phyloP scores from a whole-genome alignment of 768 basidiomycete species.

The Podaxis carcinomalis region DNA sequence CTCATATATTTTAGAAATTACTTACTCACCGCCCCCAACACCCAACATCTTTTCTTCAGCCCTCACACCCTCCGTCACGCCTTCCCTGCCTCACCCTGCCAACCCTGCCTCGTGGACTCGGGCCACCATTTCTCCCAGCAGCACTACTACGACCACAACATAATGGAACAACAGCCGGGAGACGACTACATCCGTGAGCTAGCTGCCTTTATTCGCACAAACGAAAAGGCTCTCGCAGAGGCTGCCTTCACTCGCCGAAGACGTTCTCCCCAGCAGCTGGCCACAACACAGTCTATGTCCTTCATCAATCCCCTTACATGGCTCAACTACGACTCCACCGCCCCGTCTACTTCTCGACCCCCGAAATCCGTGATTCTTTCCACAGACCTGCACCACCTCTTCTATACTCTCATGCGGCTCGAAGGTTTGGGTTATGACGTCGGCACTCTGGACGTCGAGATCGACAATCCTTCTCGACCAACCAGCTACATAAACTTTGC shows the following conservation, averaged over 20 bases:
- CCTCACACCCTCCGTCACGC: constrained; percentile 8
- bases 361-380: constrained; percentile 59
- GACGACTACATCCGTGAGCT: constrained; percentile 73
- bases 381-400: constrained; percentile 78
- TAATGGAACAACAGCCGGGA: constrained; percentile 51
- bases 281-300: constrained; percentile 28
- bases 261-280: constrained; percentile 29
- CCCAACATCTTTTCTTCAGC: background rate
- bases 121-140: too few relatives aligned
- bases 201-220: constrained; percentile 65
- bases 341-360: constrained; percentile 26
- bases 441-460: constrained; percentile 74
- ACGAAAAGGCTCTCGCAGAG: constrained; percentile 72
- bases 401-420: constrained; percentile 83
- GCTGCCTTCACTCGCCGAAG: constrained; percentile 49
- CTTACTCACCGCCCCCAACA: background rate
- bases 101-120: too few relatives aligned
- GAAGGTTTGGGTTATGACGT: constrained; percentile 76
- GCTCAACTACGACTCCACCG: constrained; percentile 38
- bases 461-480: constrained; percentile 71
- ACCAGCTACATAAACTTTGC: constrained; percentile 67
- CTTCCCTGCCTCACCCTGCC: background rate
- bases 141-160: constrained; percentile 13
- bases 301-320: constrained; percentile 61
- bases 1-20: too few relatives aligned